A percentile compares a stretch with the other conserved stretches of the same genome.
Evolutionary conservation across 2,329 filamentous ascomycete genomes (phyloP).

Genomic region (Thermochaetoides dissita): DNA sequence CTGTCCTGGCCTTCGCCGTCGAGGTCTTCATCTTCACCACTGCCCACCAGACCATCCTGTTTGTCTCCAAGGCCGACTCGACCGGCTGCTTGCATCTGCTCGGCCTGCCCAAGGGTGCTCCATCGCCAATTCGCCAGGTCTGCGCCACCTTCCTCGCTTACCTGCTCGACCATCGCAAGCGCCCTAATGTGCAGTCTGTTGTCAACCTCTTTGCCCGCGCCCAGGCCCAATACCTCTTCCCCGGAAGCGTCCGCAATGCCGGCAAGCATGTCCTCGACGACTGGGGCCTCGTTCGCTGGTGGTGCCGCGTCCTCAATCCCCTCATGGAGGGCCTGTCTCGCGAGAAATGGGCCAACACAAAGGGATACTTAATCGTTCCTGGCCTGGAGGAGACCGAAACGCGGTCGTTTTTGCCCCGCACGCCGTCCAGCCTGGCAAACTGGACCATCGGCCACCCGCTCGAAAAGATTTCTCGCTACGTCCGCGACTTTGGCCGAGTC

Average conservation of each 20-base stretch:
- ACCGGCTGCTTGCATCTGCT: slow-evolving; percentile 70
- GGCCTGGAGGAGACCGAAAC: slow-evolving; percentile 75
- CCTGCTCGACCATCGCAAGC: slow-evolving; percentile 53
- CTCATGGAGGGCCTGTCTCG: slow-evolving; percentile 39
- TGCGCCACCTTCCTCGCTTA: slow-evolving; percentile 63
- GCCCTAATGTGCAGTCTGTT: slow-evolving; percentile 53
- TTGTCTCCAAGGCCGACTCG: slow-evolving; percentile 94
- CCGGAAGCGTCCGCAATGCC: slow-evolving; percentile 71
- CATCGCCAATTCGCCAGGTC: slow-evolving; percentile 62
- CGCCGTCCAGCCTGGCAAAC: slow-evolving; percentile 33
- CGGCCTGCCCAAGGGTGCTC: slow-evolving; percentile 43
- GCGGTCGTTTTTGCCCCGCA: slow-evolving; percentile 58
- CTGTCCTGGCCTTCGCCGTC: slow-evolving; percentile 66
- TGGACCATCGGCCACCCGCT: slow-evolving; percentile 65
- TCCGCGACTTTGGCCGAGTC: slow-evolving; percentile 42
- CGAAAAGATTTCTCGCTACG: slow-evolving; percentile 47
- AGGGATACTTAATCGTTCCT: slow-evolving; percentile 74
- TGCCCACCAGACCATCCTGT: slow-evolving; percentile 66
- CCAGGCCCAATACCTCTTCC: slow-evolving; percentile 89
- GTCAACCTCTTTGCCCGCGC: slow-evolving; percentile 85
- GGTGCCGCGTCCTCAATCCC: slow-evolving; percentile 76
- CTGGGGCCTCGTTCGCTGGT: slow-evolving; percentile 82
- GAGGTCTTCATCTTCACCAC: slow-evolving; percentile 84
- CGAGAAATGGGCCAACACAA: slow-evolving; percentile 33
- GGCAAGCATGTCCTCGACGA: slow-evolving; percentile 89